Percentiles rank a stretch among this genome's conserved stretches.
Evolutionary conservation across 768 basidiomycete genomes (phyloP).

Genomic region (Boletus patriciae): DNA sequence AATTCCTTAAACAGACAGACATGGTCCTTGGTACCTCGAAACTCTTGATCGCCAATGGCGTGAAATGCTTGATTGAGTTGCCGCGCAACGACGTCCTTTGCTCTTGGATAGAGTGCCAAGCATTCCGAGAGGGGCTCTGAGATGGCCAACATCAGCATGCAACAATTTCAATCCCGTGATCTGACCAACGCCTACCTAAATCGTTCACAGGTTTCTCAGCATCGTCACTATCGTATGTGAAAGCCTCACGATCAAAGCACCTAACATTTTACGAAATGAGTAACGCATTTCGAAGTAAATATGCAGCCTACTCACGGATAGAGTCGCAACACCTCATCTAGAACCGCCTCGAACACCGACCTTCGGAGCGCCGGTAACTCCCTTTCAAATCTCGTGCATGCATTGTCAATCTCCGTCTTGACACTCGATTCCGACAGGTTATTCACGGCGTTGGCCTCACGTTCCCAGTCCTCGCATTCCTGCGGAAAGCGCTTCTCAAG

Average conservation of each 20-base stretch:
- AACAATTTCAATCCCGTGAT: not conserved
- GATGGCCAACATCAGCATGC: not conserved
- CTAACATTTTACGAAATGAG: too few relatives aligned
- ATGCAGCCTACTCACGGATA: constrained; percentile 25
- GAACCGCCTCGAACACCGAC: constrained; percentile 25
- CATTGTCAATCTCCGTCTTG: too few relatives aligned
- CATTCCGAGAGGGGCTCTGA: constrained; percentile 13
- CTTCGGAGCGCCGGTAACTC: constrained; percentile 11
- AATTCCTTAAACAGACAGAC: constrained; percentile 15
- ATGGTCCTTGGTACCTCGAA: constrained; percentile 15
- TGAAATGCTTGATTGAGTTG: constrained; percentile 1
- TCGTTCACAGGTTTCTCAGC: too few relatives aligned
- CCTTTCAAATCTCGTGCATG: not conserved
- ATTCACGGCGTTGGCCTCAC: too few relatives aligned
- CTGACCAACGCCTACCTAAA: not conserved
- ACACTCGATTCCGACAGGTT: too few relatives aligned
- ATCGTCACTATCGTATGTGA: not conserved
- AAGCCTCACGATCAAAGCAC: not conserved
- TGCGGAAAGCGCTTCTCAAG: constrained; percentile 27
- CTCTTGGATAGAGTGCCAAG: constrained; percentile 15
- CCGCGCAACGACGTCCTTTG: not conserved
- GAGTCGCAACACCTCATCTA: constrained; percentile 19
- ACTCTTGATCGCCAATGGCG: constrained; percentile 11
- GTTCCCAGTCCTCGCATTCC: too few relatives aligned
- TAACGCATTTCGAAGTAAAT: not conserved